Conservation (phyloP, 352 stramenopile genomes). For the Phytophthora litchii region DNA sequence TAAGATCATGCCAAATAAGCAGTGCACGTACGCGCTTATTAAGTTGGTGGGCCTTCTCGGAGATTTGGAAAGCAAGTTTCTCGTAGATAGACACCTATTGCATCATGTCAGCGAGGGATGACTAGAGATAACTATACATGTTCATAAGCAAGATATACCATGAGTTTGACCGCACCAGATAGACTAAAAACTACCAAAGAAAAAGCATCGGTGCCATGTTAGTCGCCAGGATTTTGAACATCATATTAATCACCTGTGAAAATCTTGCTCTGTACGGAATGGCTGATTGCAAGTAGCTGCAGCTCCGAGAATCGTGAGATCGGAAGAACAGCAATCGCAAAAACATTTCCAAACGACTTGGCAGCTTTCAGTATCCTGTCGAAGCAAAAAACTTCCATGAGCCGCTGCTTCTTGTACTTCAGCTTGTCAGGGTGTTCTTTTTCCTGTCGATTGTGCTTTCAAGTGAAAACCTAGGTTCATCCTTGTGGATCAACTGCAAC, state of each 20-base stretch:
- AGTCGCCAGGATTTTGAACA: constrained; percentile 1
- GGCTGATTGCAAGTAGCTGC: constrained; percentile 49
- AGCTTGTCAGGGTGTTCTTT: neutral
- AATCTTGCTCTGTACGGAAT: constrained; percentile 47
- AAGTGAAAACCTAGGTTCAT: constrained; percentile 36
- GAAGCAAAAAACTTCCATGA: neutral
- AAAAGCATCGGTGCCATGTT: constrained; percentile 4
- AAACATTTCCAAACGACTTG: constrained; percentile 66
- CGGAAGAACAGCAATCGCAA: constrained; percentile 52
- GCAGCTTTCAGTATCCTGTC: constrained; percentile 56
- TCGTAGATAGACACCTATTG: constrained; percentile 55
- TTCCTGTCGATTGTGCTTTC: constrained; percentile 54
- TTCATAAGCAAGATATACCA: constrained; percentile 36
- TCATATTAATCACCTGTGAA: constrained; percentile 40
- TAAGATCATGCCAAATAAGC: too few relatives aligned
- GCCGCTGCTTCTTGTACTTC: neutral
- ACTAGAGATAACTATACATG: neutral
- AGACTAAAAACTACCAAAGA: constrained; percentile 38
- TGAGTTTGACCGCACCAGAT: constrained; percentile 45
- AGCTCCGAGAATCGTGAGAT: constrained; percentile 52
- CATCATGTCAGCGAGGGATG: neutral
- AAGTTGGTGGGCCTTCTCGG: constrained; percentile 49
- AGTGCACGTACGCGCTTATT: constrained; percentile 40
- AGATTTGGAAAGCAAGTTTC: constrained; percentile 56
- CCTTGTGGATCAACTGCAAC: constrained; percentile 49